Evolutionary conservation across 495 filamentous ascomycete genomes (phyloP).

Genomic region (Aspergillus incahuasiensis): DNA sequence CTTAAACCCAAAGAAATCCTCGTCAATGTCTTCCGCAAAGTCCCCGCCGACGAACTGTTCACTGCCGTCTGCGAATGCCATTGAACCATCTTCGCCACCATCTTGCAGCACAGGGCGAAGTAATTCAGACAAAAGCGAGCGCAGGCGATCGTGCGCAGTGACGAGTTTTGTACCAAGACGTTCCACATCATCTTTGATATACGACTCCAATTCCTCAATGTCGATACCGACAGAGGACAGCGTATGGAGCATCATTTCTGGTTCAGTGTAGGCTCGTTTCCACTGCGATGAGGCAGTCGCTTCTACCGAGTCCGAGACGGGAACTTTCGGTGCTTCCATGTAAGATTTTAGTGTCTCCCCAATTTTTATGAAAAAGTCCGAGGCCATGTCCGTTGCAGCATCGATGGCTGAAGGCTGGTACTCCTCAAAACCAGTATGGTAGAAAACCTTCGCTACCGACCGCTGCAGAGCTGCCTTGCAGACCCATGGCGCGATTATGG

Average conservation of each 20-base stretch:
- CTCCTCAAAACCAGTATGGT: constrained; percentile 96
- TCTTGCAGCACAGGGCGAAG: constrained; percentile 83
- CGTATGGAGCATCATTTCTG: constrained; percentile 84
- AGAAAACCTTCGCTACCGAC: constrained; percentile 89
- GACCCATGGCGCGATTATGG: constrained; percentile 74
- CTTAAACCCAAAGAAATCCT: constrained; percentile 99
- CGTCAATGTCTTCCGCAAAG: constrained; percentile 94
- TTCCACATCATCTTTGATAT: constrained; percentile 92
- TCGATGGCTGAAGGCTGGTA: constrained; percentile 93
- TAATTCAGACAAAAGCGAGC: constrained; percentile 80
- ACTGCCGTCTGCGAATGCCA: constrained; percentile 90
- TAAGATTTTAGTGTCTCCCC: constrained; percentile 74
- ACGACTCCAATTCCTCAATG: constrained; percentile 74
- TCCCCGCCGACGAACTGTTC: constrained; percentile 96
- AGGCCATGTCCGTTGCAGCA: constrained; percentile 81
- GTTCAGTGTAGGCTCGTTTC: constrained; percentile 65
- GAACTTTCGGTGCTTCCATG: constrained; percentile 71
- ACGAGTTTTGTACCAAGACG: constrained; percentile 77
- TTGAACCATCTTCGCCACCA: constrained; percentile 75
- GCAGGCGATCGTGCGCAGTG: constrained; percentile 89
- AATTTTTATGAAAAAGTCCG: constrained; percentile 84
- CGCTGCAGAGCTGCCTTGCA: constrained; percentile 81
- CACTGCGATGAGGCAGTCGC: constrained; percentile 34
- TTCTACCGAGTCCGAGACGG: constrained; percentile 38
- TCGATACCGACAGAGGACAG: constrained; percentile 77